A percentile compares a stretch with the other conserved stretches of the same genome.
Conservation (phyloP, 495 filamentous ascomycete species). For the Neurospora africana region DNA sequence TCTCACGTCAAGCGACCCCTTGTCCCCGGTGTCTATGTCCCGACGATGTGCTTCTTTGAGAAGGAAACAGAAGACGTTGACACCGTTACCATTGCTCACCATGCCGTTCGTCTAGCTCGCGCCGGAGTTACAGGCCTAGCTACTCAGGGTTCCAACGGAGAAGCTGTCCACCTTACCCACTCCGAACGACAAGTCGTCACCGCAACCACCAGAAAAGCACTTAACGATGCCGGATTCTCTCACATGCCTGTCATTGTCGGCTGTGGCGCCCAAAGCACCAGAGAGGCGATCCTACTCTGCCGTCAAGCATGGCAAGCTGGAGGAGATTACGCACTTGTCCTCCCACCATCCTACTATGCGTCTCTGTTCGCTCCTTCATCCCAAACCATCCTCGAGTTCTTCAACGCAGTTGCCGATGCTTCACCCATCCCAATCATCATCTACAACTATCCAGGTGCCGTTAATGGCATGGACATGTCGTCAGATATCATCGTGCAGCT, state of each 20-base stretch:
- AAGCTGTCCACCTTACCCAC: slow-evolving; percentile 73
- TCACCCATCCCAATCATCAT: slow-evolving; percentile 83
- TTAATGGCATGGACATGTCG: slow-evolving; percentile 68
- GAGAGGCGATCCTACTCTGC: slow-evolving; percentile 75
- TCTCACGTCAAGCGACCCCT: slow-evolving; percentile 49
- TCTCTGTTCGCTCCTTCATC: slow-evolving; percentile 44
- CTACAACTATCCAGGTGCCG: slow-evolving; percentile 87
- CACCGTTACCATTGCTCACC: slow-evolving; percentile 52
- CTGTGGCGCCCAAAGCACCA: slow-evolving; percentile 72
- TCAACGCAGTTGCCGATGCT: slow-evolving; percentile 63
- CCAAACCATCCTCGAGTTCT: slow-evolving; percentile 64
- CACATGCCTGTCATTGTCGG: slow-evolving; percentile 80
- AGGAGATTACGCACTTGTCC: slow-evolving; percentile 78
- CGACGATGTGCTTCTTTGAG: slow-evolving; percentile 82
- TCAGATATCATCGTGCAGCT: slow-evolving; percentile 71
- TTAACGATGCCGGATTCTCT: slow-evolving; percentile 57
- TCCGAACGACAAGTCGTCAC: slow-evolving; percentile 67
- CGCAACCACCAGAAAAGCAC: slow-evolving; percentile 63
- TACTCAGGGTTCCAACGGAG: slow-evolving; percentile 85
- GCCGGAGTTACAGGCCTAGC: slow-evolving; percentile 72
- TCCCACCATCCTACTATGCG: slow-evolving; percentile 84
- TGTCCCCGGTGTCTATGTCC: slow-evolving; percentile 72
- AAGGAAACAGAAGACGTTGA: slow-evolving; percentile 70
- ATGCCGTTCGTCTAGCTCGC: slow-evolving; percentile 73
- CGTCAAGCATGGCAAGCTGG: slow-evolving; percentile 65